Percentiles rank a stretch among this genome's conserved stretches.
Conservation (phyloP, 305 asterid species). For the Fraxinus baroniana region DNA sequence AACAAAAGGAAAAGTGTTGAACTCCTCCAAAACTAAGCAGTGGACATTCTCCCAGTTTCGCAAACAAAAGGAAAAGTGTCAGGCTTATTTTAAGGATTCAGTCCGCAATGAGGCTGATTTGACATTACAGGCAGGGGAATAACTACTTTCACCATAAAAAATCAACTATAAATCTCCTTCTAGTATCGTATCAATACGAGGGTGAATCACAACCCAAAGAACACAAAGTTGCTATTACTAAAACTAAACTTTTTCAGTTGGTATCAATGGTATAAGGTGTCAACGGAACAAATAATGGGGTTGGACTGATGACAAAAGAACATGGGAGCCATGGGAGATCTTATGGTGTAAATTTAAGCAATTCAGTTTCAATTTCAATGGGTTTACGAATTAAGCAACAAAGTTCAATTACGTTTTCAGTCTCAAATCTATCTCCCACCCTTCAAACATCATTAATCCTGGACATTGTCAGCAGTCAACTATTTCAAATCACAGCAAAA, state of each 20-base stretch:
- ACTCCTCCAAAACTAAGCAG: background rate
- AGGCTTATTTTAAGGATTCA: background rate
- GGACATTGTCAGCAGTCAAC: background rate
- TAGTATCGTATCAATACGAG: background rate
- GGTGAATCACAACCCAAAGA: background rate
- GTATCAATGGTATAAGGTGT: background rate
- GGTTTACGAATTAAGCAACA: background rate
- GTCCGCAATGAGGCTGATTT: background rate
- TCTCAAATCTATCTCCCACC: background rate
- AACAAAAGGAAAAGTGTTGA: background rate
- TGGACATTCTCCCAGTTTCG: background rate
- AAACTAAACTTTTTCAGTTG: background rate
- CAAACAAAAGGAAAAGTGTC: background rate
- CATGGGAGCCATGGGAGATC: background rate
- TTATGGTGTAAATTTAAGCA: background rate
- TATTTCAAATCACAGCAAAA: conserved; percentile 3
- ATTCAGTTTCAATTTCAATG: background rate
- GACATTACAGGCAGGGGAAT: background rate
- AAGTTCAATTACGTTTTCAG: background rate
- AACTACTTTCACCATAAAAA: background rate
- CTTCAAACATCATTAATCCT: background rate
- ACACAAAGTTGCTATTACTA: background rate
- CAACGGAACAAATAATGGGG: background rate
- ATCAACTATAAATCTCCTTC: background rate
- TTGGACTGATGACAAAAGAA: background rate